Base-by-base conservation (phyloP, 495 filamentous ascomycete genomes). In the Penicillium alfredii region DNA sequence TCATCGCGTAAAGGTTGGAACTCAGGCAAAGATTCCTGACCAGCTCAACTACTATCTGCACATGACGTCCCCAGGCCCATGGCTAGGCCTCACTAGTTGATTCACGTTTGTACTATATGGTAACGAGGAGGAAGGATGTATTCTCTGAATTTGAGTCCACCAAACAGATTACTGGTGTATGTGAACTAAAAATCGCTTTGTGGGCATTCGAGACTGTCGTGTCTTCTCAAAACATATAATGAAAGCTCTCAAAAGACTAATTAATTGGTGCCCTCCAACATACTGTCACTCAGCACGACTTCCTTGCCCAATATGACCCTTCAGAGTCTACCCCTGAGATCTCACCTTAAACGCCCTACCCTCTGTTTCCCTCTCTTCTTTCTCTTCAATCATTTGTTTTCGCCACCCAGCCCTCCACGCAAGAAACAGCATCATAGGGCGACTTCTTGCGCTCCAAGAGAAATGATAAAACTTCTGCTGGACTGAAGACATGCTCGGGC, bases 231-330 rank as follows among this genome's bases (percentile, higher is more conserved):
- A n/a, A n/a, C n/a, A 31, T 40, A 19, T 26, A 26, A 40, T 40
- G 16, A 31, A 40, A 31, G 28, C 37, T 40, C 20, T 40, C n/a
- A 38, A 39, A 31, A 40, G 37, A 33, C 28, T 32, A 16, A 40
- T 40, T 32, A 18, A 31, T 24, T 40, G 20, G 37, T 20, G 37
- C 20, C 28, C 13, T 40, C 20, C 22, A 40, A 40, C 13, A 32
- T 40, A 32, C 15, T 13, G 18, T 29, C 35, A n/a, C 26, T 29
- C 14, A 21, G 16, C 20, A 38, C 17, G 8, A 30, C 26, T 38
- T 38, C 14, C 13, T 30, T 30, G 12, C 21, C 35, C 17, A n/a
- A n/a, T n/a, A n/a, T n/a, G n/a, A n/a, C n/a, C n/a, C n/a, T n/a
- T n/a, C n/a, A n/a, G n/a, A n/a, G n/a, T n/a, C n/a, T n/a, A n/a